Evolutionary conservation across 176 grass and related monocot genomes (phyloP), one percentile per base, ranked within the genome.

Genomic region (Saccharum spontaneum): DNA sequence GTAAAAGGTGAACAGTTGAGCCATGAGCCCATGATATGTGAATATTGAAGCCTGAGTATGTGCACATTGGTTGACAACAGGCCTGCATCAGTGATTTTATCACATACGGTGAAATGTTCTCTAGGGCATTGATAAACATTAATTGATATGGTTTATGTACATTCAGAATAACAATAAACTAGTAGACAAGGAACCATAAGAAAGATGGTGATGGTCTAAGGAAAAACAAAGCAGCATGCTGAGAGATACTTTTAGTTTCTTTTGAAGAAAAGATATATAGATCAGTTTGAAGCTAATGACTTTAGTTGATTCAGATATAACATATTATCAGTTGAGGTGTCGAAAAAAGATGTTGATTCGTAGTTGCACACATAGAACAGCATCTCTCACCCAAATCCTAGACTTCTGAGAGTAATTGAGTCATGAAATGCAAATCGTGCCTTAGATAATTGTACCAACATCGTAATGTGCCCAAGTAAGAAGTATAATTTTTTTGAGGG

Each of bases 181-280:
- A 20, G 11, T 12, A 67, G 57, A 31, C n/a, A 85, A 79, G 26
- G 44, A 67, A 44, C 8, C 31, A 66, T 83, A 43, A n/a, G 12
- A 23, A 54, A 78, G 33, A 79, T 67, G 16, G 37, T 50, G n/a
- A 73, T 83, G 75, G 7, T 79, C 34, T 30, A 80, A 38, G 13
- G 55, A 59, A 50, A 63, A 70, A 8, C 48, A 34, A 20, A 36
- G 5, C 5, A 79, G 3, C 41, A 79, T 63, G 17, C 5, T 23
- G 37, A 67, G 26, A 62, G 17, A 22, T 10, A 17, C 23, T 73
- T 68, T 71, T 11, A 31, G 28, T 37, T 61, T 52, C 38, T 55
- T 83, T 73, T 31, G 5, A 17, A 31, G 63, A 28, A 57, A 61
- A 33, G 9, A 59, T 7, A 77, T 55, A 34, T 37, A 77, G 54